Evolutionary conservation across 345 rosid species (phyloP), one percentile per base, ranked within the genome.

Genomic region (Bretschneidera sinensis): DNA sequence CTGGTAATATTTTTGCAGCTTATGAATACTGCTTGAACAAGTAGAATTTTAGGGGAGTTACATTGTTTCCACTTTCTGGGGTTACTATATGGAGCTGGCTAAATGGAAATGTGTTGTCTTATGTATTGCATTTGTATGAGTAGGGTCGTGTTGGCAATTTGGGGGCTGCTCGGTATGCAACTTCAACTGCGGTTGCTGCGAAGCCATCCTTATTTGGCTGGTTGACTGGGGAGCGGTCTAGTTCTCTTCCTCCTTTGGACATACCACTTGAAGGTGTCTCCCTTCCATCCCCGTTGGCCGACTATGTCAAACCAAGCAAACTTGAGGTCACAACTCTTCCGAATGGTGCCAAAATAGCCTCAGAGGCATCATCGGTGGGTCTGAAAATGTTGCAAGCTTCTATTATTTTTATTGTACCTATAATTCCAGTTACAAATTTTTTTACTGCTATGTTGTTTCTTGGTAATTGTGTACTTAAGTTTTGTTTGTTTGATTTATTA

Each of bases 331-430:
- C 74, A 28, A 77, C 88, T 66, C 90, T 90, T 45, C 73, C 82
- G 5, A 92, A 92, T 75, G 96, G 97, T 14, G 64, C 84, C 60
- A 84, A 76, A 61, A 75, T 89, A 33, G 97, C 87, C 43, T 85
- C 96, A 0, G 90, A 87, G 76, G 63, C 76, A 64, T 72, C 86
- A 19, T 50, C 74, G 61, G 97, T 89, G 48, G n/a, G 21, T 11
- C 53, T n/a, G 31, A 8, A n/a, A 53, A 4, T 16, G 19, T 21
- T 47, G 15, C 51, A 16, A 33, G 2, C 0, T 49, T 63, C 21
- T 24, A 4, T 16, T 23, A 23, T 43, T 19, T 63, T 48, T 50
- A 17, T 0, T 24, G n/a, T 31, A 1, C 35, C 0, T 21, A 18
- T 5, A 21, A 6, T 23, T 19, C 33, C 45, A 13, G 6, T 22